Evolutionary conservation across 225 moss, liverwort and hornwort genomes (phyloP), one percentile per base, ranked within the genome.

Genomic region (Physcomitrium patens): DNA sequence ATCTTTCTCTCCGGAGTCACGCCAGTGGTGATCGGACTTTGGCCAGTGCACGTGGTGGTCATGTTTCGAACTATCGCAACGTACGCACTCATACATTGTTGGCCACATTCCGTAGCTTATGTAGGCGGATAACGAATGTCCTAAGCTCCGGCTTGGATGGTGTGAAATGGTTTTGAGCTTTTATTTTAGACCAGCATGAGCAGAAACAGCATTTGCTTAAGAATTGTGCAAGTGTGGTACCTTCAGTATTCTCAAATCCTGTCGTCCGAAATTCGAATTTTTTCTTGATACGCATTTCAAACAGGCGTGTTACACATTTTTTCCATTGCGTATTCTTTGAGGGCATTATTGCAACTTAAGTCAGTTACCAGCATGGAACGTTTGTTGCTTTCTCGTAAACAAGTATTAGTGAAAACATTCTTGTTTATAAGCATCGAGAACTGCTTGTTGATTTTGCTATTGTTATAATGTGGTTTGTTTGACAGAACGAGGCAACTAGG

Each of bases 401-500:
- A 26, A 48, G 16, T 49, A 19, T 26, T 64, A 10, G 56, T 48
- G 59, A 12, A 45, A 43, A 19, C 53, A 15, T 54, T 13, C 17
- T 31, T 45, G 4, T 37, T 37, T 37, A 7, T 37, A 5, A 44
- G 50, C 64, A 26, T 18, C 44, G 68, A 62, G 71, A 67, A 68
- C 60, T 16, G 62, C 16, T 70, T 31, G 45, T 59, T 23, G 67
- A 60, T n/a, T 46, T 22, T 50, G 50, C 48, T 52, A 17, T 77
- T 62, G 26, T 77, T 48, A 69, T 22, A 13, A 67, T 51, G 20
- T 79, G 76, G 42, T 54, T 17, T 80, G 70, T 66, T 58, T 71
- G 70, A 61, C 80, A 96, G 96, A 90, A 89, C 92, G 60, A 93
- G 91, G 77, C 82, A 83, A 76, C 86, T 96, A 64, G 96, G 93